Conservation (phyloP, 2,329 filamentous ascomycete genomes). For the Clarireedia hainanense region DNA sequence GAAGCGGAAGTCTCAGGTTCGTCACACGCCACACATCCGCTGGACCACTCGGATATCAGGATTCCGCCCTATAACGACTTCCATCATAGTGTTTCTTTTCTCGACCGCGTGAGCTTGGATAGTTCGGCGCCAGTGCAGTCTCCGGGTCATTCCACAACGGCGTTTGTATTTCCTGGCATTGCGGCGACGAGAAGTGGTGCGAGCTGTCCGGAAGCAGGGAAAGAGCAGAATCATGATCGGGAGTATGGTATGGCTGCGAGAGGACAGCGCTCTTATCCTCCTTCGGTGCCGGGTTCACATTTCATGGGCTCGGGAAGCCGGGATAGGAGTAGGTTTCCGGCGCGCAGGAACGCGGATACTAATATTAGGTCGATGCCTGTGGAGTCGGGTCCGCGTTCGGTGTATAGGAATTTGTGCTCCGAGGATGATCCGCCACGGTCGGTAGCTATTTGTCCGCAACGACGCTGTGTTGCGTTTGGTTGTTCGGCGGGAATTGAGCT, state of each 20-base stretch:
- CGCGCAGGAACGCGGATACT: neutral
- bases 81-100: conserved; percentile 13
- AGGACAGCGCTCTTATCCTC: conserved; percentile 10
- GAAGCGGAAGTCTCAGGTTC: neutral
- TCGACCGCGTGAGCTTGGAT: conserved; percentile 21
- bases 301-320: conserved; percentile 3
- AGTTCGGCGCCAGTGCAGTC: conserved; percentile 14
- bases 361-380: conserved; percentile 20
- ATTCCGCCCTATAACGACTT: neutral
- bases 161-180: conserved; percentile 22
- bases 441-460: conserved; percentile 57
- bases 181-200: conserved; percentile 12
- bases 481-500: conserved; percentile 55
- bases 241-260: conserved; percentile 5
- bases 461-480: conserved; percentile 57
- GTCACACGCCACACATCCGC: neutral
- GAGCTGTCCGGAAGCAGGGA: conserved; percentile 7
- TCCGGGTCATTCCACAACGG: conserved; percentile 4
- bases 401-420: conserved; percentile 46
- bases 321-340: conserved; percentile 8
- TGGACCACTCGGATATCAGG: neutral
- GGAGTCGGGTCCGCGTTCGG: conserved; percentile 28
- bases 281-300: conserved; percentile 8
- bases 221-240: conserved; percentile 16
- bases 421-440: conserved; percentile 56